Base-by-base conservation (phyloP, 352 stramenopile genomes). In the Phytophthora fragariaefolia region DNA sequence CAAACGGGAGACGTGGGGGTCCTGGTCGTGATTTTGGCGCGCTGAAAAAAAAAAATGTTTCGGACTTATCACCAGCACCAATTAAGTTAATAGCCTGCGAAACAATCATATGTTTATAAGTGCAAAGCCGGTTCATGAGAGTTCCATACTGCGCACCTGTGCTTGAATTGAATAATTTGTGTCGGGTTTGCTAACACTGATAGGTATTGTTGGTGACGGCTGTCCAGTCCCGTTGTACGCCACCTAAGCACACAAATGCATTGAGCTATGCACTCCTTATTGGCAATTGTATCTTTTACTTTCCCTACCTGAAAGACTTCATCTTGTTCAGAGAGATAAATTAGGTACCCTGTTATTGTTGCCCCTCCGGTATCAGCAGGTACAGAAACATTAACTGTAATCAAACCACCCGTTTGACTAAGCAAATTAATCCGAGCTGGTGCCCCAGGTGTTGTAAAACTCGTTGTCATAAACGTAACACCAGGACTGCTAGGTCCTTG, bases 21-120 rank as follows among this genome's bases (percentile, higher is more conserved):
- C 73, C 60, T 50, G 82, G 76, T 6, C 63, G 58, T 18, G 82
- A 91, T 0, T 87, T 24, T 8, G 50, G 22, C 7, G 66, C 67
- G 20, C 71, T 89, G 8, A 38, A 6, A 43, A 85, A 74, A 2
- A 20, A 10, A 46, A 83, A 79, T 6, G 57, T 13, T 0, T 70
- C 34, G 0, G 82, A 89, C 4, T 66, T 20, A 4, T 71, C 58
- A 1, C 82, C 76, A 15, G 20, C 6, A 10, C 76, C 82, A 3
- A 89, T 52, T 28, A 75, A 59, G 27, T 89, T 90, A 30, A 83
- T 63, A 17, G 71, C 74, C 75, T 83, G 26, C n/a, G n/a, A 7
- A 49, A 26, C 10, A 10, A 28, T 26, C 18, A 7, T 15, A 58
- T n/a, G 7, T 26, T 17, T 28, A 22, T 48, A 3, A 9, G 9